These are phyloP conservation scores for Borealophlyctis nickersoniae DNA, from an alignment of 192 early-diverging fungal species.

Conservation along the genomic window DNA sequence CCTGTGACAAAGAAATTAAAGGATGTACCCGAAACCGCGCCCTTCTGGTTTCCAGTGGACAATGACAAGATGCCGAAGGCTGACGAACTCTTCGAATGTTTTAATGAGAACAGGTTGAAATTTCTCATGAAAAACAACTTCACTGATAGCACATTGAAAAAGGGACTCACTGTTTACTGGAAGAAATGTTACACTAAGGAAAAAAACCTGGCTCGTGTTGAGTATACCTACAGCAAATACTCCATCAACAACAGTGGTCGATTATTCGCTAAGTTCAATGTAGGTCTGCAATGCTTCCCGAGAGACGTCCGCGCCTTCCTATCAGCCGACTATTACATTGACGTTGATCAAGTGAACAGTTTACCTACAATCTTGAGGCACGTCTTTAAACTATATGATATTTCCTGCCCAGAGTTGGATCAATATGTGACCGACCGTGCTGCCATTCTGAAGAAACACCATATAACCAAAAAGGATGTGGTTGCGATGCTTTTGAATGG, in stretches of 20 bases:
- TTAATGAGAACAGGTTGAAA: background rate
- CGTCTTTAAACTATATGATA: background rate
- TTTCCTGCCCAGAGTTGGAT: background rate
- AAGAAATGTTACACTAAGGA: background rate
- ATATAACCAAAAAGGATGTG: conserved; percentile 2
- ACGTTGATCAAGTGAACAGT: conserved; percentile 13
- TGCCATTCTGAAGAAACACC: background rate
- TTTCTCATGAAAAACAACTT: background rate
- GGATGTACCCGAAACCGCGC: background rate
- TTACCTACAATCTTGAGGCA: conserved; percentile 7
- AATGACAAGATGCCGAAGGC: background rate
- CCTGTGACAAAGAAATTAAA: no score
- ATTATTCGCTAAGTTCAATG: background rate
- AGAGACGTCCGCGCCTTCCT: conserved; percentile 11
- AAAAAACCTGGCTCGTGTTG: background rate
- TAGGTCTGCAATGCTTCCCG: conserved; percentile 16
- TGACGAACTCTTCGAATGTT: background rate
- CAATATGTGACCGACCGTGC: conserved; percentile 6
- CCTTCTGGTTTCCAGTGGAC: background rate
- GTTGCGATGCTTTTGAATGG: background rate
- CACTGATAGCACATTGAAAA: conserved; percentile 4
- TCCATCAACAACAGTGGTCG: conserved; percentile 11
- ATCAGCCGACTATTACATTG: conserved; percentile 9
- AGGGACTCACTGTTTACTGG: background rate
- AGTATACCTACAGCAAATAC: conserved; percentile 10